Evolutionary conservation across 1,284 basidiomycete genomes (phyloP), one percentile per base, ranked within the genome.

Genomic region (Polyporus tsugae): DNA sequence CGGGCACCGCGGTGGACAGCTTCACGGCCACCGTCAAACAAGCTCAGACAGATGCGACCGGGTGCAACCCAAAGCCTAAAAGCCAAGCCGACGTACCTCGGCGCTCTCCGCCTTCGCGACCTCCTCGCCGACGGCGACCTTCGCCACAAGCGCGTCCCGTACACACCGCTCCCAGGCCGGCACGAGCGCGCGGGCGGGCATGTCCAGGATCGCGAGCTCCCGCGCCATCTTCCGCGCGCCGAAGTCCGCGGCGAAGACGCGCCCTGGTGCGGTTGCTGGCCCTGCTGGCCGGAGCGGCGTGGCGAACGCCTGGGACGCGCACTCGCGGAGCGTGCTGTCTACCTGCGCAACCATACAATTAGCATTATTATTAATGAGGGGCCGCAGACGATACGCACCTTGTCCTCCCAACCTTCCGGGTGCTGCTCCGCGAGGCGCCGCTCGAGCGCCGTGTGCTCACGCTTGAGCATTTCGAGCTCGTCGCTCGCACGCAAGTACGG

Each of bases 41-140:
- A 49, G 46, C 46, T 49, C 46, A 49, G 46, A 25, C 46, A 52
- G 46, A 29, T 29, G 25, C 46, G 2, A 52, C 29, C 52, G 6
- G 13, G 29, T 35, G 52, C 52, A 55, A 55, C 52, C 15, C 52
- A 55, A 55, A 55, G 29, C 52, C 52, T 55, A 55, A 55, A 33
- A 55, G 4, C 52, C 52, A 55, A 1, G 52, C 52, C 52, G 15
- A 62, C 86, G 64, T 68, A 89, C 87, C 77, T 86, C 78, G 4
- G 81, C 82, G 46, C 77, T 73, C n/a, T 74, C 74, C 13, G 82
- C 82, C 73, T 84, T 86, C 6, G 74, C 72, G 1, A 87, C 53
- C 75, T 89, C 88, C 63, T 89, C 87, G 68, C 87, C 85, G 0
- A 89, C 77, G 2, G 80, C 78, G 11, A 84, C 71, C 66, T 84